Percentiles rank a stretch among this genome's conserved stretches.
phyloP scores from a whole-genome alignment of 192 early-diverging fungal genomes.

The Funneliformis geosporum region DNA sequence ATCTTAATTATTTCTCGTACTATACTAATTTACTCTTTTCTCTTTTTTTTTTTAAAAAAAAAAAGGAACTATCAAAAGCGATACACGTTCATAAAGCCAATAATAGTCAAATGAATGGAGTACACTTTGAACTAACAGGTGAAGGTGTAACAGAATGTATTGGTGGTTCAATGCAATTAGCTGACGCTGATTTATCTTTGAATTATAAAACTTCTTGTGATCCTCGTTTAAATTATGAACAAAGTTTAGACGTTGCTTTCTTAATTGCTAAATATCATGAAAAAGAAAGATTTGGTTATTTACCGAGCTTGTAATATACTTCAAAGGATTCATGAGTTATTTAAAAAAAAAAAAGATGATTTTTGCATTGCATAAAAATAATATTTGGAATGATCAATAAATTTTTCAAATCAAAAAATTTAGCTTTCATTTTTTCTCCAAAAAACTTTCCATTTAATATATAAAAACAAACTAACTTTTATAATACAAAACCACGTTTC shows the following conservation, averaged over 20 bases:
- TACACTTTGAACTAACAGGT: constrained; percentile 97
- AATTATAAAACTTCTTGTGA: constrained; percentile 98
- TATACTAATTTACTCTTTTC: neutral
- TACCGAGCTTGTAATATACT: constrained; percentile 24
- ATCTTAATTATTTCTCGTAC: neutral
- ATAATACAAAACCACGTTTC: no score
- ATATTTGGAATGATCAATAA: no score
- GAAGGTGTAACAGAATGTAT: constrained; percentile 96
- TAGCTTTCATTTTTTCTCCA: no score
- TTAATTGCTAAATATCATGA: constrained; percentile 90
- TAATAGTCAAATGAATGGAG: constrained; percentile 79
- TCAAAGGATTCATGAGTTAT: no score
- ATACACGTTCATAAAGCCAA: constrained; percentile 80
- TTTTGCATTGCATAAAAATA: no score
- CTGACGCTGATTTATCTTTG: constrained; percentile 72
- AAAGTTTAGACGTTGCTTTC: constrained; percentile 95
- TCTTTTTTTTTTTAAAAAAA: neutral
- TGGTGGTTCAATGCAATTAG: constrained; percentile 97
- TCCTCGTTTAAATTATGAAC: constrained; percentile 96
- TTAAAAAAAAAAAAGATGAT: no score
- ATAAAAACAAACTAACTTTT: no score
- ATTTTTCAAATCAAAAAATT: no score
- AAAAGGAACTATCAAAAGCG: constrained; percentile 74
- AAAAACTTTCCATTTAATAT: no score
- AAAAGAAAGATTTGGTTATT: constrained; percentile 33